These are phyloP conservation scores for Apostasia shenzhenica DNA, from an alignment of 106 monocot species.

Conservation along the genomic window DNA sequence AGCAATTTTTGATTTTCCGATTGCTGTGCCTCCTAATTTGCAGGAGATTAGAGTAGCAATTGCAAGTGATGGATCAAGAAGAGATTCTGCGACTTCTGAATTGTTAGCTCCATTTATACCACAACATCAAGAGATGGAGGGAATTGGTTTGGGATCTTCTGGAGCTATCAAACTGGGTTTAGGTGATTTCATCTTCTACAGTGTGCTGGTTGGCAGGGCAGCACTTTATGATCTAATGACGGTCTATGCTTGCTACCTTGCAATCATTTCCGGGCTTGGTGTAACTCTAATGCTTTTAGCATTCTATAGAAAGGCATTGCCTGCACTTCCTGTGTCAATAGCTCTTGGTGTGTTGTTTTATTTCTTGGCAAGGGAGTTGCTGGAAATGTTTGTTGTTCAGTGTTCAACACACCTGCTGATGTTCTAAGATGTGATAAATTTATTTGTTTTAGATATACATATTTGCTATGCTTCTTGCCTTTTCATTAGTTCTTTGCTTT, in stretches of 20 bases:
- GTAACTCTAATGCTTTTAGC: conserved; percentile 72
- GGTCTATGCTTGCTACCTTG: conserved; percentile 96
- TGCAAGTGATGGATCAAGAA: no score
- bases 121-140: conserved; percentile 8
- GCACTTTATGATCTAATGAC: conserved; percentile 83
- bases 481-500: no score
- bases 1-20: no score
- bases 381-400: conserved; percentile 77
- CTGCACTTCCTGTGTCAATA: conserved; percentile 90
- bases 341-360: conserved; percentile 77
- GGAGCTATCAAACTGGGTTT: conserved; percentile 94
- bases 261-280: conserved; percentile 85
- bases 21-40: no score
- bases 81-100: no score
- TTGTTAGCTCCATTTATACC: no score
- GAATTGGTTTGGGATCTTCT: conserved; percentile 63
- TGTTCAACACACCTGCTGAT: conserved; percentile 72
- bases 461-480: no score
- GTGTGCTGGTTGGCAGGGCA: conserved; percentile 85
- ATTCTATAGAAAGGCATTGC: conserved; percentile 73
- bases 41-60: no score
- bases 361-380: conserved; percentile 54
- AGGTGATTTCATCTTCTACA: conserved; percentile 98
- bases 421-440: conserved; percentile 47
- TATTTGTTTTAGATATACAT: no score